phyloP scores from a whole-genome alignment of 257 asterid species.

The Solanum commersonii region DNA sequence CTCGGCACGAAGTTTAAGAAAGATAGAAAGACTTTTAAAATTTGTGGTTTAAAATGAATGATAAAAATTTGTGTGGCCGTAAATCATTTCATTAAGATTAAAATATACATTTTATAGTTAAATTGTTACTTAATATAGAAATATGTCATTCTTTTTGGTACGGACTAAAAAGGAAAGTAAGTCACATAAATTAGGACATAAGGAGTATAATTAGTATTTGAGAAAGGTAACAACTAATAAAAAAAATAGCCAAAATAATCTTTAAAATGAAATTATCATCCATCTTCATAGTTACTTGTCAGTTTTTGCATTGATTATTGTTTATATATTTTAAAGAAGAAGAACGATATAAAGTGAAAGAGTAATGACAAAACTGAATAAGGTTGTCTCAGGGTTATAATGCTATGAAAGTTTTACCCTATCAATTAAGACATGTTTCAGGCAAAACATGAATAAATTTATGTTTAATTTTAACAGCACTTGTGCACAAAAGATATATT shows the following conservation, averaged over 20 bases:
- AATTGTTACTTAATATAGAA: too few relatives aligned
- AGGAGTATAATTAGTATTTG: too few relatives aligned
- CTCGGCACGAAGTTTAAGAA: too few relatives aligned
- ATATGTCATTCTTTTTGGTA: too few relatives aligned
- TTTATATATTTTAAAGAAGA: neutral
- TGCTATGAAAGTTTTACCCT: neutral
- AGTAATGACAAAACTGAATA: neutral
- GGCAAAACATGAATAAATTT: neutral
- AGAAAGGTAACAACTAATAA: neutral
- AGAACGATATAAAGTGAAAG: neutral
- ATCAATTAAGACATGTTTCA: neutral
- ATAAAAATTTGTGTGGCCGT: too few relatives aligned
- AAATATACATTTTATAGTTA: too few relatives aligned
- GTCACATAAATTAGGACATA: too few relatives aligned
- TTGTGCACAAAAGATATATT: neutral
- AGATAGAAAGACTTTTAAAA: too few relatives aligned
- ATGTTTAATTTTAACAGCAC: neutral
- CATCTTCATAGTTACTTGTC: neutral
- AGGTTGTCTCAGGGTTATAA: neutral
- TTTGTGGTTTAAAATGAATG: too few relatives aligned
- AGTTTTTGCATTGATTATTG: neutral
- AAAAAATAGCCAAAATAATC: neutral
- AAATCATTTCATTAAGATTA: too few relatives aligned
- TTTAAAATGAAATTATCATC: neutral
- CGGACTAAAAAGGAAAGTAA: too few relatives aligned